Conservation (phyloP, 345 rosid genomes). For the Euphorbia lathyris region DNA sequence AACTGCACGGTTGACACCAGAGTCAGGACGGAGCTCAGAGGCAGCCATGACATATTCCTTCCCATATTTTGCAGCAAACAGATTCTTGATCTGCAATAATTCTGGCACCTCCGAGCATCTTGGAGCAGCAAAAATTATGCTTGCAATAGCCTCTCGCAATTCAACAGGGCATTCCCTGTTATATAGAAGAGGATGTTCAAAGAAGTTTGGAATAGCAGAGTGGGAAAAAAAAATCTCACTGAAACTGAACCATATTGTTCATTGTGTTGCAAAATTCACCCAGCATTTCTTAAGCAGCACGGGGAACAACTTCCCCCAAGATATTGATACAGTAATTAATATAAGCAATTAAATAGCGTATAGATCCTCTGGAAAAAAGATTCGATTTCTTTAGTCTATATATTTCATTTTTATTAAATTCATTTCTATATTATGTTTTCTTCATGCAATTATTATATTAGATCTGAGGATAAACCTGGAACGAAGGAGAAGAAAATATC, state of each 20-base stretch:
- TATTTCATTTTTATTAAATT: background rate
- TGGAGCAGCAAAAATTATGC: slow-evolving; percentile 93
- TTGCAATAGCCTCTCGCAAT: slow-evolving; percentile 83
- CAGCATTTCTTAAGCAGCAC: background rate
- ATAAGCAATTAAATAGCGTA: too few relatives aligned
- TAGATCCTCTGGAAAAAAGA: background rate
- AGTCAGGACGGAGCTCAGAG: slow-evolving; percentile 88
- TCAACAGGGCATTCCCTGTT: slow-evolving; percentile 88
- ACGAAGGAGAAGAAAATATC: background rate
- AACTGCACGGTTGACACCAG: slow-evolving; percentile 91
- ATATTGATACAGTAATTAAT: background rate
- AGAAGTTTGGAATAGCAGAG: background rate
- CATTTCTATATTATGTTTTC: background rate
- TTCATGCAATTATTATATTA: slow-evolving; percentile 1
- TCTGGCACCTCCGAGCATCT: slow-evolving; percentile 95
- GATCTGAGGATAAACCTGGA: background rate
- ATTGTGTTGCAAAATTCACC: background rate
- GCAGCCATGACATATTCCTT: slow-evolving; percentile 74
- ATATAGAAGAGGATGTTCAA: slow-evolving; percentile 6
- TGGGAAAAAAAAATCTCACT: background rate
- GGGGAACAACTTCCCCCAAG: background rate
- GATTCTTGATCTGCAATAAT: slow-evolving; percentile 71
- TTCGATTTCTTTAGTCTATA: background rate
- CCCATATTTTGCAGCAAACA: slow-evolving; percentile 78
- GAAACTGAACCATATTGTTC: background rate